Percentiles rank a stretch among this genome's conserved stretches.
These are phyloP conservation scores for Blastobotrys chiropterorum DNA, from an alignment of 805 yeast species.

Conservation along the genomic window DNA sequence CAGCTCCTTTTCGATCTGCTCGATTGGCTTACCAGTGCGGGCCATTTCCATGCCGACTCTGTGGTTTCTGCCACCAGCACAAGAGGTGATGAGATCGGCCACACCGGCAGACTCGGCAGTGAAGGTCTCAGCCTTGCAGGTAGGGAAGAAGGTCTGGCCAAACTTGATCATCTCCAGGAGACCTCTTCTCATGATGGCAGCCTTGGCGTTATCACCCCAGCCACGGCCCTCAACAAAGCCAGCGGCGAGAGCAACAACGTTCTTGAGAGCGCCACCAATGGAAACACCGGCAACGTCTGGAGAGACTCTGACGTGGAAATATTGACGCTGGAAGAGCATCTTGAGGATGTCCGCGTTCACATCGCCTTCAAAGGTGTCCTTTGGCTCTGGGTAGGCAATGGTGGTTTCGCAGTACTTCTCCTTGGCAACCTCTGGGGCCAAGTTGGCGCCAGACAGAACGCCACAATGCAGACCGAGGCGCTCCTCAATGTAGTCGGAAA, in stretches of 20 bases:
- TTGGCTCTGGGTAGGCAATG: slow-evolving; percentile 78
- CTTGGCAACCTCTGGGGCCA: slow-evolving; percentile 94
- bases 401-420: slow-evolving; percentile 98
- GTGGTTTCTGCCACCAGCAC: slow-evolving; percentile 96
- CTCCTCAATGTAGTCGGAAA: slow-evolving; percentile 73
- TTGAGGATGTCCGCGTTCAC: slow-evolving; percentile 67
- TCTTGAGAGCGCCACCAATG: slow-evolving; percentile 94
- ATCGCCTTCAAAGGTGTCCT: slow-evolving; percentile 64
- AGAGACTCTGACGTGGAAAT: slow-evolving; percentile 92
- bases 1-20: slow-evolving; percentile 76
- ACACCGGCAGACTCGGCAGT: slow-evolving; percentile 96
- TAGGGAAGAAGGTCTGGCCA: slow-evolving; percentile 75
- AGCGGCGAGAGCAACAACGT: slow-evolving; percentile 91
- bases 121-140: slow-evolving; percentile 69
- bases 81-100: slow-evolving; percentile 95
- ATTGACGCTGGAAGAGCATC: slow-evolving; percentile 90
- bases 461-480: slow-evolving; percentile 87
- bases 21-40: slow-evolving; percentile 60
- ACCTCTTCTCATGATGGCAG: slow-evolving; percentile 96
- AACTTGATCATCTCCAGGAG: slow-evolving; percentile 83
- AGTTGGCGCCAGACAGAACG: slow-evolving; percentile 93
- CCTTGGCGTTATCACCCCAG: slow-evolving; percentile 98
- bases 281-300: slow-evolving; percentile 95
- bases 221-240: slow-evolving; percentile 97
- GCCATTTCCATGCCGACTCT: slow-evolving; percentile 86